Conservation (phyloP, 2,329 filamentous ascomycete species). For the Neofusicoccum parvum region DNA sequence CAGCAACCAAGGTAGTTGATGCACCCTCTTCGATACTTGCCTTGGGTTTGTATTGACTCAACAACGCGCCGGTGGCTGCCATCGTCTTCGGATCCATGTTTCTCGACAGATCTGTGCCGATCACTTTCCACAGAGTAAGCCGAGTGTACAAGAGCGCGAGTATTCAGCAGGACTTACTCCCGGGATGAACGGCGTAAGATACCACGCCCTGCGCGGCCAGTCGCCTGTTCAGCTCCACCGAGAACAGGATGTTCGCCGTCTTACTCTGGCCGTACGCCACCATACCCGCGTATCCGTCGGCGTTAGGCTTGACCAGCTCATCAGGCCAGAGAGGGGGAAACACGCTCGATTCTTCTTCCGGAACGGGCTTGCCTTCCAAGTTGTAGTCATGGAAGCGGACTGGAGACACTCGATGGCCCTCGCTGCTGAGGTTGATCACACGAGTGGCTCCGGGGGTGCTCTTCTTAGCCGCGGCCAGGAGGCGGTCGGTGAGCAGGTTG, state of each 20-base stretch:
- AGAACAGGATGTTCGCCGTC: constrained; percentile 33
- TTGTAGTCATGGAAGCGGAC: constrained; percentile 27
- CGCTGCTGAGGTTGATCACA: constrained; percentile 33
- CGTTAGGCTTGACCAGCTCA: background rate
- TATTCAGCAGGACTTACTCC: constrained; percentile 15
- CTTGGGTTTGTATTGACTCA: background rate
- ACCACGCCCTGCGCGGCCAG: constrained; percentile 28
- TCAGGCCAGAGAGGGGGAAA: background rate
- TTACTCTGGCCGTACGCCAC: constrained; percentile 29
- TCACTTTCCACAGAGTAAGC: background rate
- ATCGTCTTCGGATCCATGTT: background rate
- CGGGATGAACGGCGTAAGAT: constrained; percentile 35
- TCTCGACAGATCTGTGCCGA: background rate
- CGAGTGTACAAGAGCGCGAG: background rate
- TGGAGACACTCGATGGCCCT: constrained; percentile 24
- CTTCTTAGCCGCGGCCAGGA: constrained; percentile 37
- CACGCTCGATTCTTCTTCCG: background rate
- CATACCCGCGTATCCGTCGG: constrained; percentile 18
- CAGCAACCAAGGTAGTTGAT: constrained; percentile 34
- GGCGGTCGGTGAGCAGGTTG: constrained; percentile 44
- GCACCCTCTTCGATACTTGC: constrained; percentile 33
- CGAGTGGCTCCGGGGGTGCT: constrained; percentile 23
- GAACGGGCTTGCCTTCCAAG: constrained; percentile 21
- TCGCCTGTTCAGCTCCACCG: constrained; percentile 29
- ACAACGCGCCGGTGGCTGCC: background rate